These are phyloP conservation scores for Populus hybrid DNA, from an alignment of 441 rosid genomes.

Conservation along the genomic window DNA sequence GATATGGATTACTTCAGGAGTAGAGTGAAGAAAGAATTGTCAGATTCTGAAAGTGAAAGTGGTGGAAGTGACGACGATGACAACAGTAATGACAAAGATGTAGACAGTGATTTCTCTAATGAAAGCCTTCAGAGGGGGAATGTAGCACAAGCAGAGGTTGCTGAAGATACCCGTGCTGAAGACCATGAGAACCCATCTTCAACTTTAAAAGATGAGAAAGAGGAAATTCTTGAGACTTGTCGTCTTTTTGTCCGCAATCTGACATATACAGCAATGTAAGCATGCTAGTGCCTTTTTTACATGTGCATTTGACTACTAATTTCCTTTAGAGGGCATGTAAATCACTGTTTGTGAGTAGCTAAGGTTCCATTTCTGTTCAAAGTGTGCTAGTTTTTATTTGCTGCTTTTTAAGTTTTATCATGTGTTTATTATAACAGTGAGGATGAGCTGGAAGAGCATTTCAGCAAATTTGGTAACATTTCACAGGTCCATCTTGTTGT, in stretches of 20 bases:
- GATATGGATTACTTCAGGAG: slow-evolving; percentile 79
- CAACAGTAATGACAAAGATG: slow-evolving; percentile 4
- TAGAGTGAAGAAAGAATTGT: slow-evolving; percentile 65
- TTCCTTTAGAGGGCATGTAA: not conserved
- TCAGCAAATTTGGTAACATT: slow-evolving; percentile 52
- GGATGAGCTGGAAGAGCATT: slow-evolving; percentile 82
- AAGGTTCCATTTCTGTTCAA: not conserved
- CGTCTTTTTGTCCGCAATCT: slow-evolving; percentile 88
- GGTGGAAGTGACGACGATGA: slow-evolving; percentile 34
- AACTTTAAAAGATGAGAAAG: slow-evolving; percentile 33
- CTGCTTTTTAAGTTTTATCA: not conserved
- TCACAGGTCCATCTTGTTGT: slow-evolving; percentile 78
- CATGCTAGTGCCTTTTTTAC: slow-evolving; percentile 4
- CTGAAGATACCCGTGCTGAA: slow-evolving; percentile 39
- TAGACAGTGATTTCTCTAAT: slow-evolving; percentile 19
- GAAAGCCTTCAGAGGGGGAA: slow-evolving; percentile 18
- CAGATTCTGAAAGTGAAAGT: slow-evolving; percentile 73
- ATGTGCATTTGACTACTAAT: not conserved
- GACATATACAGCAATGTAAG: slow-evolving; percentile 66
- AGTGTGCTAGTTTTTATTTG: not conserved
- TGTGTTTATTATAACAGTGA: slow-evolving; percentile 45
- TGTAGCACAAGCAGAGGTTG: slow-evolving; percentile 26
- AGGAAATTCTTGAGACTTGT: slow-evolving; percentile 41
- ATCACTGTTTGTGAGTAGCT: not conserved
- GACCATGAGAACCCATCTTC: slow-evolving; percentile 33